These are phyloP conservation scores for Chrysopogon serrulatus DNA, from an alignment of 176 grass and related monocot species.

Conservation along the genomic window DNA sequence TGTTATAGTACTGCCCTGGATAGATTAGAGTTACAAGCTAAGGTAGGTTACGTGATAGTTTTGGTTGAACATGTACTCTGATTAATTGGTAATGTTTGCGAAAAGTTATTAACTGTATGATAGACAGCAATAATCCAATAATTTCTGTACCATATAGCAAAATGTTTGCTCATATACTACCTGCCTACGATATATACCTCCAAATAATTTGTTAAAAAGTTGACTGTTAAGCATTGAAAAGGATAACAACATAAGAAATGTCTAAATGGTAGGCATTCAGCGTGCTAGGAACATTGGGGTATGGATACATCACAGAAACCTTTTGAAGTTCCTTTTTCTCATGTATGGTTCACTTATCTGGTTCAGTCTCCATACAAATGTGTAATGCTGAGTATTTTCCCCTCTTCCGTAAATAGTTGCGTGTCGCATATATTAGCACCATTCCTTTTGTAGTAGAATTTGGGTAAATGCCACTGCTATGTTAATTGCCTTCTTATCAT, in stretches of 20 bases:
- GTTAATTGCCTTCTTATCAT: background rate
- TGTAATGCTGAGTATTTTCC: background rate
- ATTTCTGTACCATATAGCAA: background rate
- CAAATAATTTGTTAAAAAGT: background rate
- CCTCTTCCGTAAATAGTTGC: background rate
- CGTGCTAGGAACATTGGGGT: background rate
- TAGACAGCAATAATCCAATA: background rate
- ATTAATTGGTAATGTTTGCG: background rate
- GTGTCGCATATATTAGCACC: background rate
- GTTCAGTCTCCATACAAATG: background rate
- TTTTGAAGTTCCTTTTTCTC: background rate
- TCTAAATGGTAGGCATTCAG: background rate
- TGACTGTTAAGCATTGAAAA: background rate
- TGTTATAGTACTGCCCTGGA: background rate
- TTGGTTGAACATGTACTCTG: background rate
- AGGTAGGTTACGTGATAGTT: no score
- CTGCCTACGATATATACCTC: background rate
- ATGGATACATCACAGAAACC: background rate
- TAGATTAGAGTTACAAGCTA: conserved; percentile 2
- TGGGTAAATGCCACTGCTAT: background rate
- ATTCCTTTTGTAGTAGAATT: conserved; percentile 1
- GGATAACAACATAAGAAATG: background rate
- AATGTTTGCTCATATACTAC: background rate
- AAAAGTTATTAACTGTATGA: background rate
- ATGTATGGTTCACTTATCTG: background rate